Conservation (phyloP, 1,139 yeast species). For the Lodderomyces margitis region DNA sequence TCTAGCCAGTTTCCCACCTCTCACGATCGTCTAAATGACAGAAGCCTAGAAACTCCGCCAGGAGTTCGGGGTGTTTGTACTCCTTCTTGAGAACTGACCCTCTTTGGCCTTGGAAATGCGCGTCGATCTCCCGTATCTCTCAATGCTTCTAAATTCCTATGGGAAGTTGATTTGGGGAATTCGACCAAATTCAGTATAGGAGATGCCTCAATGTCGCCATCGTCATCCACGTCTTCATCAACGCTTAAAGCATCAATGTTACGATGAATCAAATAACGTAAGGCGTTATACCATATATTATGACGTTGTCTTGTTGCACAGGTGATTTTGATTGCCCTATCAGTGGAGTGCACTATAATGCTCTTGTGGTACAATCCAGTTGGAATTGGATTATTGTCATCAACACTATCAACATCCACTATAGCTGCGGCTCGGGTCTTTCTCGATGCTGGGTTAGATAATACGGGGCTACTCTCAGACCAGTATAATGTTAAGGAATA, state of each 20-base stretch:
- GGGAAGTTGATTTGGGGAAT: slow-evolving; percentile 13
- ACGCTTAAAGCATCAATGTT: slow-evolving; percentile 60
- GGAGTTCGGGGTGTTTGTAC: slow-evolving; percentile 6
- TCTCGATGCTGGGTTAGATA: slow-evolving; percentile 62
- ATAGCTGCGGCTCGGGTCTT: slow-evolving; percentile 83
- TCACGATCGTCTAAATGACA: slow-evolving; percentile 8
- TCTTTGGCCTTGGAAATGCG: slow-evolving; percentile 17
- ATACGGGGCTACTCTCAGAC: slow-evolving; percentile 80
- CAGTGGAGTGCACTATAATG: slow-evolving; percentile 70
- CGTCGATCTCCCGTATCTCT: slow-evolving; percentile 18
- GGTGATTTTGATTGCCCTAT: slow-evolving; percentile 71
- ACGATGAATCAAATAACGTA: slow-evolving; percentile 72
- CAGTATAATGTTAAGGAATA: slow-evolving; percentile 88
- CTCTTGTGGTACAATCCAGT: slow-evolving; percentile 88
- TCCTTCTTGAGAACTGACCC: slow-evolving; percentile 9
- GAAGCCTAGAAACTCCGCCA: slow-evolving; percentile 12
- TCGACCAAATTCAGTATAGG: neutral
- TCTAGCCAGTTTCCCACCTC: neutral
- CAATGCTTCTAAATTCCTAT: slow-evolving; percentile 15
- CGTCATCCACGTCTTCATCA: slow-evolving; percentile 31
- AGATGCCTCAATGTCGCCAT: slow-evolving; percentile 13
- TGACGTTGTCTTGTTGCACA: slow-evolving; percentile 88
- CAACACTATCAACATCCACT: slow-evolving; percentile 71
- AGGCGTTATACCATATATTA: slow-evolving; percentile 86
- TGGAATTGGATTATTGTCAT: slow-evolving; percentile 85